phyloP scores from a whole-genome alignment of 2,329 filamentous ascomycete species.

The Penicillium sp. region DNA sequence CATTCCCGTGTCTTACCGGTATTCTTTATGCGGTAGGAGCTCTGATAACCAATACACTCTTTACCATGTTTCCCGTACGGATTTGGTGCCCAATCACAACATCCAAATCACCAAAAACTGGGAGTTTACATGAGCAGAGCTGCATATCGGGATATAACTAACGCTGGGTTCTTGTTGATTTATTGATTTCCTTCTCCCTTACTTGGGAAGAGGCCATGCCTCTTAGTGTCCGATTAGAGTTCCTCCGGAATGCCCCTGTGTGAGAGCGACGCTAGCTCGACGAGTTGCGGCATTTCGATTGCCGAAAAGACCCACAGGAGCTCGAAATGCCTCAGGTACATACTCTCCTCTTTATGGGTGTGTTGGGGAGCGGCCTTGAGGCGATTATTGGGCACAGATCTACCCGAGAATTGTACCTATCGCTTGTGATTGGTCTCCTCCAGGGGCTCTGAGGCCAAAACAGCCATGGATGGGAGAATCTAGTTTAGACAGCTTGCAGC shows the following conservation, averaged over 20 bases:
- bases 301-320: background rate
- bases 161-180: background rate
- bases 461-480: background rate
- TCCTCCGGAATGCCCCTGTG: slow-evolving; percentile 1
- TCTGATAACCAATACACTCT: background rate
- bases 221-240: background rate
- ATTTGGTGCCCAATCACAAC: background rate
- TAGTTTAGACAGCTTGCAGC: background rate
- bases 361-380: background rate
- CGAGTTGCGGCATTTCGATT: background rate
- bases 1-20: background rate
- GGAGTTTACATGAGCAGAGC: background rate
- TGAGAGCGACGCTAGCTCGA: background rate
- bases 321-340: background rate
- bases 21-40: background rate
- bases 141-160: background rate
- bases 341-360: background rate
- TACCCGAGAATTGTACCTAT: background rate
- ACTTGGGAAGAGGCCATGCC: background rate
- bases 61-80: background rate
- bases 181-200: background rate
- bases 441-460: background rate
- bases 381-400: background rate
- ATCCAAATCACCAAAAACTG: background rate
- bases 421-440: background rate